A percentile compares a stretch with the other conserved stretches of the same genome.
phyloP scores from a whole-genome alignment of 179 eudicot genomes.

The Dionaea muscipula region DNA sequence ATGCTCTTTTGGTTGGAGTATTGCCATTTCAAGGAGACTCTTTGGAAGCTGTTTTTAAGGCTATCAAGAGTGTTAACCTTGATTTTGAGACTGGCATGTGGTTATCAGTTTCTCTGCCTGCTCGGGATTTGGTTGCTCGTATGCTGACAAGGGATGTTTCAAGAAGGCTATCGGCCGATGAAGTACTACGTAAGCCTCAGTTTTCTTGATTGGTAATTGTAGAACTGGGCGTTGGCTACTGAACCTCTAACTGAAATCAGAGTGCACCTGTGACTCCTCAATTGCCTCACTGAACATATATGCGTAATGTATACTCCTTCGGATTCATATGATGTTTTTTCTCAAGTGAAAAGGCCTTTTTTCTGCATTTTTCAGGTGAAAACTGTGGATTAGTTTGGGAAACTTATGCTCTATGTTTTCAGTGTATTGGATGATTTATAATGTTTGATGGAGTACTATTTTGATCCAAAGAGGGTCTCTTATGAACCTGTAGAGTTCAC shows the following conservation, averaged over 20 bases:
- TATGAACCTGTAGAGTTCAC: too few species aligned
- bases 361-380: too few species aligned
- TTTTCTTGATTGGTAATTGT: conserved; percentile 1
- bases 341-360: too few species aligned
- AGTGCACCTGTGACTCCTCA: background rate
- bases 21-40: conserved; percentile 86
- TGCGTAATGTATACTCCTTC: too few species aligned
- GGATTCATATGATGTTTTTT: too few species aligned
- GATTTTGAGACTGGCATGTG: conserved; percentile 58
- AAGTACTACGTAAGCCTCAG: conserved; percentile 57
- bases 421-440: too few species aligned
- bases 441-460: too few species aligned
- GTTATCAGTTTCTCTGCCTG: conserved; percentile 74
- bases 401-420: too few species aligned
- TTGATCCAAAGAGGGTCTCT: too few species aligned
- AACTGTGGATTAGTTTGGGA: too few species aligned
- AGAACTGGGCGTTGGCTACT: background rate
- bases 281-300: too few species aligned
- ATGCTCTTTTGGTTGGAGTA: conserved; percentile 65
- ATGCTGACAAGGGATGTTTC: conserved; percentile 66
- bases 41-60: conserved; percentile 63
- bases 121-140: conserved; percentile 67
- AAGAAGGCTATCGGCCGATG: conserved; percentile 56
- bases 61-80: conserved; percentile 58
- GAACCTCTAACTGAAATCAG: background rate